Evolutionary conservation across 768 basidiomycete species (phyloP).

Genomic region (Hypsizygus marmoreus): DNA sequence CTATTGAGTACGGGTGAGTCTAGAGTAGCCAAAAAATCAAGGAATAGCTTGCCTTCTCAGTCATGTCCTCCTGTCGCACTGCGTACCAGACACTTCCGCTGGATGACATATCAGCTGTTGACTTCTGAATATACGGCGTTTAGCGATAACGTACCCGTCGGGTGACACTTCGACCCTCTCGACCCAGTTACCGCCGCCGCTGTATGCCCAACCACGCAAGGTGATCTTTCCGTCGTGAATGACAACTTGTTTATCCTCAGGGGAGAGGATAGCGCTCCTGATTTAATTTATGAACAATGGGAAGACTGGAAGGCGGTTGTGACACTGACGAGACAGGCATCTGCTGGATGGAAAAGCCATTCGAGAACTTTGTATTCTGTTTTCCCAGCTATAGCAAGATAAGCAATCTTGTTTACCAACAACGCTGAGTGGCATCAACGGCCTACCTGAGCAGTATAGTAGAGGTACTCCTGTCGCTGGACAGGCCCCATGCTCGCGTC

Average conservation of each 20-base stretch:
- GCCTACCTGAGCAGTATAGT: conserved; percentile 48
- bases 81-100: conserved; percentile 55
- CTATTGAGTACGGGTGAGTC: conserved; percentile 19
- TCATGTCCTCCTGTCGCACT: conserved; percentile 46
- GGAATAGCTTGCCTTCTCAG: conserved; percentile 39
- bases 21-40: background rate
- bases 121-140: background rate
- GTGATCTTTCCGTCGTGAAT: conserved; percentile 51
- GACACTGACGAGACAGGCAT: conserved; percentile 58
- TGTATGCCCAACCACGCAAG: conserved; percentile 45
- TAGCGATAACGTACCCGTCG: conserved; percentile 37
- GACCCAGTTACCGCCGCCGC: conserved; percentile 54
- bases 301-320: background rate
- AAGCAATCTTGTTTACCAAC: background rate
- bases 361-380: conserved; percentile 52
- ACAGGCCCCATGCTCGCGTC: conserved; percentile 54
- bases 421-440: background rate
- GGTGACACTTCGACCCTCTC: conserved; percentile 56
- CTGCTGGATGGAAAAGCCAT: conserved; percentile 57
- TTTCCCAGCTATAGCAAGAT: conserved; percentile 44
- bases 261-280: conserved; percentile 52
- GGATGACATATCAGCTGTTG: background rate
- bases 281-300: background rate
- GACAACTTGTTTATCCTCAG: conserved; percentile 44
- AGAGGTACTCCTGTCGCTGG: conserved; percentile 54